A percentile compares a stretch with the other conserved stretches of the same genome.
phyloP scores from a whole-genome alignment of 1,139 yeast genomes.

The Yamadazyma friedrichii region DNA sequence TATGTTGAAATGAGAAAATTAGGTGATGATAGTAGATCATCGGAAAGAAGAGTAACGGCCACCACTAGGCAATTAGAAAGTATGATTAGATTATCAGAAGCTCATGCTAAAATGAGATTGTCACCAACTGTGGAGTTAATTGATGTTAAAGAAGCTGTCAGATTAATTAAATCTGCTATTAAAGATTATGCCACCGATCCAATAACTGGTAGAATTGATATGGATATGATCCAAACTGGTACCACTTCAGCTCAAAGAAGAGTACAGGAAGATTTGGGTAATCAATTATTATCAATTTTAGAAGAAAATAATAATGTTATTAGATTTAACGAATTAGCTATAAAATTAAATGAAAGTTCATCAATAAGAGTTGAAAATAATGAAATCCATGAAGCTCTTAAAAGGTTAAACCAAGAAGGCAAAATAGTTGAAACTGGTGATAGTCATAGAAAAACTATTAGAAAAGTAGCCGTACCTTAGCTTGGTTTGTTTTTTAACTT shows the following conservation, averaged over 20 bases:
- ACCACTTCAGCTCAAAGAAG: slow-evolving; percentile 86
- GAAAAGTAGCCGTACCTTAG: slow-evolving; percentile 24
- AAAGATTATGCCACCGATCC: slow-evolving; percentile 99
- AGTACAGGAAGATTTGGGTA: slow-evolving; percentile 68
- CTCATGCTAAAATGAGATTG: slow-evolving; percentile 95
- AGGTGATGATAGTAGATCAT: slow-evolving; percentile 86
- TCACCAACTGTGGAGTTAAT: slow-evolving; percentile 65
- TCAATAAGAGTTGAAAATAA: slow-evolving; percentile 66
- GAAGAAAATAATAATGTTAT: slow-evolving; percentile 45
- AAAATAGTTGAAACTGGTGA: slow-evolving; percentile 71
- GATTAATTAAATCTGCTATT: slow-evolving; percentile 88
- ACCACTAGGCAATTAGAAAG: slow-evolving; percentile 96
- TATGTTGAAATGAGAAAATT: slow-evolving; percentile 92
- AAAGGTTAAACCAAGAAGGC: slow-evolving; percentile 75
- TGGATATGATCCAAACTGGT: slow-evolving; percentile 97
- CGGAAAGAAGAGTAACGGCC: slow-evolving; percentile 93
- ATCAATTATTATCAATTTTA: slow-evolving; percentile 53
- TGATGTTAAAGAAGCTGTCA: slow-evolving; percentile 93
- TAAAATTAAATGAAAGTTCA: slow-evolving; percentile 66
- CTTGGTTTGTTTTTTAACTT: background rate
- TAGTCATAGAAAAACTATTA: slow-evolving; percentile 65
- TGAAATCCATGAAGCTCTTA: slow-evolving; percentile 68
- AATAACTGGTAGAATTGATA: slow-evolving; percentile 91
- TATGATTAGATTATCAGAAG: slow-evolving; percentile 92
- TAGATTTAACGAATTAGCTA: slow-evolving; percentile 60